phyloP scores from a whole-genome alignment of 208 protist genomes.

The Trichomonas vaginalis region DNA sequence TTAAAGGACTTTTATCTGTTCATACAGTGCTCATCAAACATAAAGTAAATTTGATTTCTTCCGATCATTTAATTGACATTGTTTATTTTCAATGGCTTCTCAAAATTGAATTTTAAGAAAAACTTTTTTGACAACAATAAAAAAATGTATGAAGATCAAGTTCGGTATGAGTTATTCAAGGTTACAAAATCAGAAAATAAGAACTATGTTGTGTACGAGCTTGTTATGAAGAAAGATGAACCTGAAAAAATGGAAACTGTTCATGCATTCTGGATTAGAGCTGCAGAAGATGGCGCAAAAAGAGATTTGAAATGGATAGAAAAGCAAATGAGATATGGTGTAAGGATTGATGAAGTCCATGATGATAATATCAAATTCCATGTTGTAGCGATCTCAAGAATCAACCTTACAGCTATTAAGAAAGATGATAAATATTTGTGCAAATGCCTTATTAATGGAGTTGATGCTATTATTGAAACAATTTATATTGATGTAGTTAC shows the following conservation, averaged over 20 bases:
- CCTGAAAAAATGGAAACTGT: not conserved
- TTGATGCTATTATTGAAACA: not conserved
- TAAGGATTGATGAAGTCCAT: not conserved
- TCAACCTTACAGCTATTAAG: not conserved
- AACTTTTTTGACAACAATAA: no score
- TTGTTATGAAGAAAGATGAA: not conserved
- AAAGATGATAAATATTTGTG: not conserved
- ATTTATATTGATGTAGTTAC: not conserved
- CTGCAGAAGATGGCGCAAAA: not conserved
- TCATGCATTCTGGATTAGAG: not conserved
- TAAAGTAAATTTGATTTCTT: no score
- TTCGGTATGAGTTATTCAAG: not conserved
- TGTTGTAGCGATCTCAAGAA: not conserved
- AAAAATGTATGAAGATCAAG: not conserved
- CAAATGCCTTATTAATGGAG: not conserved
- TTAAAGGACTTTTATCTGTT: no score
- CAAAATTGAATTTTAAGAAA: no score
- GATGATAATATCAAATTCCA: not conserved
- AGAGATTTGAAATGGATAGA: not conserved
- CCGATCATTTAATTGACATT: no score
- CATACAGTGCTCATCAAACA: no score
- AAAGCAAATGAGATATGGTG: not conserved
- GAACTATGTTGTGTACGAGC: not conserved
- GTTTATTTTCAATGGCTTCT: no score
- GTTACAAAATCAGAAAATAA: not conserved